A percentile compares a stretch with the other conserved stretches of the same genome.
Evolutionary conservation across 2,329 filamentous ascomycete species (phyloP).

Genomic region (Pseudopyricularia cyperi): DNA sequence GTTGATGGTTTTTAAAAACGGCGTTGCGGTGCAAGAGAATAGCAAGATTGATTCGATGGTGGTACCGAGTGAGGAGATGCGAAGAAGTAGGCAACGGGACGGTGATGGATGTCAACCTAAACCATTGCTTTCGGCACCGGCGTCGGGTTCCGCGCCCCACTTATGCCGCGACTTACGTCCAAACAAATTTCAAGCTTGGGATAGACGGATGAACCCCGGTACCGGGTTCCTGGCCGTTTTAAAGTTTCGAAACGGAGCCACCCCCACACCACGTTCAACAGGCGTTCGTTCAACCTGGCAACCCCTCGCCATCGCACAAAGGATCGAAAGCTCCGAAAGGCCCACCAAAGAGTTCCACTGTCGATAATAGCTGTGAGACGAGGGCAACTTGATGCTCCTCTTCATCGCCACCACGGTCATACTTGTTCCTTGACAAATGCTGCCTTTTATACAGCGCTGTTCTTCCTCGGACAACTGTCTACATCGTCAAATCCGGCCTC

Average conservation of each 20-base stretch:
- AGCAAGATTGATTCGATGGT: too few relatives aligned
- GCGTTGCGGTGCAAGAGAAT: not conserved
- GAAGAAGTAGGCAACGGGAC: too few relatives aligned
- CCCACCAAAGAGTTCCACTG: not conserved
- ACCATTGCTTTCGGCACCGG: too few relatives aligned
- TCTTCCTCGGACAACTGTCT: too few relatives aligned
- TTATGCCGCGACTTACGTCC: not conserved
- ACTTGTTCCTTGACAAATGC: too few relatives aligned
- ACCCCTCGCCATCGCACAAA: not conserved
- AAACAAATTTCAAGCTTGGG: not conserved
- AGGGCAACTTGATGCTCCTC: not conserved
- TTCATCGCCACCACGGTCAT: too few relatives aligned
- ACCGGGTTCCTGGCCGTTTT: not conserved
- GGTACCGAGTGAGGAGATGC: too few relatives aligned
- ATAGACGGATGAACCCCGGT: too few relatives aligned
- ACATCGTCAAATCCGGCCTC: not conserved
- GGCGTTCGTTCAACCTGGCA: not conserved
- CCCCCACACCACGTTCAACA: not conserved
- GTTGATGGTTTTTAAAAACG: not conserved
- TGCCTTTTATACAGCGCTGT: too few relatives aligned
- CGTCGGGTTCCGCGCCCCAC: not conserved
- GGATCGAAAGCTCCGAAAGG: not conserved
- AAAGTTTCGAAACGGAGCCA: not conserved
- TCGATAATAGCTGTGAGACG: not conserved
- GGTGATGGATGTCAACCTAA: too few relatives aligned